Conservation (phyloP, 129 eudicot species). For the Rutidosis leptorrhynchoides region DNA sequence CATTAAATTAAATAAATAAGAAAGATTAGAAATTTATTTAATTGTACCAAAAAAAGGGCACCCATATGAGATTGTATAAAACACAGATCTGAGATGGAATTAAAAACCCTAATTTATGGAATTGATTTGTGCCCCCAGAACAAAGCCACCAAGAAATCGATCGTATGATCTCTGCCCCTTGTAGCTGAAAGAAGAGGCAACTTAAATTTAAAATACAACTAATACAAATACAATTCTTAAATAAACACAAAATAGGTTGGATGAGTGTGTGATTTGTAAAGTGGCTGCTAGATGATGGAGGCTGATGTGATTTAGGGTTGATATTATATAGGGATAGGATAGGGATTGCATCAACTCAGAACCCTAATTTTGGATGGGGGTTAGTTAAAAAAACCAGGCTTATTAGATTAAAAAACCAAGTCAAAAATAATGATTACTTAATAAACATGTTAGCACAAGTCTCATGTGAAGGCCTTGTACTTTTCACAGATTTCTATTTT, state of each 20-base stretch:
- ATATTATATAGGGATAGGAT: slow-evolving; percentile 26
- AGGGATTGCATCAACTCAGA: slow-evolving; percentile 12
- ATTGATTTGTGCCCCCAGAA: slow-evolving; percentile 56
- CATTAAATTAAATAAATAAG: background rate
- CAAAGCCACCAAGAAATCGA: slow-evolving; percentile 55
- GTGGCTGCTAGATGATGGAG: background rate
- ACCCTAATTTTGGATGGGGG: slow-evolving; percentile 27
- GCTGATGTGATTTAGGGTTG: background rate
- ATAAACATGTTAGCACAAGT: slow-evolving; percentile 10
- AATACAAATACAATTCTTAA: background rate
- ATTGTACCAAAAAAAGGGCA: slow-evolving; percentile 34
- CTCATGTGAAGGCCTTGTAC: slow-evolving; percentile 2
- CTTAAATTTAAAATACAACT: background rate
- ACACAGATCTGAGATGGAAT: slow-evolving; percentile 20
- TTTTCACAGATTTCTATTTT: background rate
- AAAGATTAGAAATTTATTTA: background rate
- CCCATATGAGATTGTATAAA: slow-evolving; percentile 26
- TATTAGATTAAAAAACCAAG: too few relatives aligned
- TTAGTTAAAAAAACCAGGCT: too few relatives aligned
- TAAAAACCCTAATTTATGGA: slow-evolving; percentile 18
- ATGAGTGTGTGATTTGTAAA: background rate
- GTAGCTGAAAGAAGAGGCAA: slow-evolving; percentile 65
- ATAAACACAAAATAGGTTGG: background rate
- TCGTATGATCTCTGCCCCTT: slow-evolving; percentile 40
- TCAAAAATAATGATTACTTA: too few relatives aligned